Percentiles rank a stretch among this genome's conserved stretches.
These are phyloP conservation scores for Talaromyces sp. DNA, from an alignment of 2,329 filamentous ascomycete genomes.

Conservation along the genomic window DNA sequence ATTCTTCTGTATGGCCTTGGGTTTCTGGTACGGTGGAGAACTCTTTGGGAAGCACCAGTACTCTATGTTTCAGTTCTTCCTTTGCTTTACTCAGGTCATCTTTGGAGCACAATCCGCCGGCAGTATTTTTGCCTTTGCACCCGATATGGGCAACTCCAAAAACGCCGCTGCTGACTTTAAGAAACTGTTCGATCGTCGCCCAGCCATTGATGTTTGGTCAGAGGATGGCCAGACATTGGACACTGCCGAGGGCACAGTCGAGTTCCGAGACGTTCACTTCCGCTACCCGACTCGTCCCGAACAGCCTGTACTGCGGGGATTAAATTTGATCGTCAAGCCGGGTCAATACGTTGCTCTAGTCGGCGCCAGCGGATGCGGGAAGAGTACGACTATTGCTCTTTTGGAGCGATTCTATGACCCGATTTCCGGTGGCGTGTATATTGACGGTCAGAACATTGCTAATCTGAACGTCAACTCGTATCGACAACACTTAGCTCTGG, in stretches of 20 bases:
- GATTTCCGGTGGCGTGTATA: conserved; percentile 70
- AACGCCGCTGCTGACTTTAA: conserved; percentile 78
- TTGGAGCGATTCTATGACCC: conserved; percentile 95
- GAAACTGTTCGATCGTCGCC: conserved; percentile 74
- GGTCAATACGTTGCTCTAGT: conserved; percentile 67
- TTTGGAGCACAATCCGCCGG: conserved; percentile 92
- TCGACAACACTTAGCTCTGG: conserved; percentile 76
- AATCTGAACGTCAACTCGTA: conserved; percentile 82
- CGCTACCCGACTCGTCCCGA: conserved; percentile 88
- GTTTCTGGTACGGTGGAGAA: conserved; percentile 88
- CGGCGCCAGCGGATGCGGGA: conserved; percentile 90
- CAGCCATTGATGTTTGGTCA: conserved; percentile 79
- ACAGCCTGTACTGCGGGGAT: conserved; percentile 83
- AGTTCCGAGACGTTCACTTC: conserved; percentile 92
- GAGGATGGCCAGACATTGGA: conserved; percentile 62
- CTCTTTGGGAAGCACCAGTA: conserved; percentile 71
- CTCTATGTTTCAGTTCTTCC: conserved; percentile 80
- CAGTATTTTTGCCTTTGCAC: conserved; percentile 81
- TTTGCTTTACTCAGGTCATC: conserved; percentile 82
- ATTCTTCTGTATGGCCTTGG: conserved; percentile 79
- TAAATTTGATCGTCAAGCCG: conserved; percentile 56
- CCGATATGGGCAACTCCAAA: conserved; percentile 91
- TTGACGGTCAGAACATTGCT: conserved; percentile 81
- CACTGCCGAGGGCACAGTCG: conserved; percentile 70
- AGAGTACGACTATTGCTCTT: conserved; percentile 87